Base-by-base conservation (phyloP, 2,329 filamentous ascomycete species). In the Alternaria hordeiaustralica region DNA sequence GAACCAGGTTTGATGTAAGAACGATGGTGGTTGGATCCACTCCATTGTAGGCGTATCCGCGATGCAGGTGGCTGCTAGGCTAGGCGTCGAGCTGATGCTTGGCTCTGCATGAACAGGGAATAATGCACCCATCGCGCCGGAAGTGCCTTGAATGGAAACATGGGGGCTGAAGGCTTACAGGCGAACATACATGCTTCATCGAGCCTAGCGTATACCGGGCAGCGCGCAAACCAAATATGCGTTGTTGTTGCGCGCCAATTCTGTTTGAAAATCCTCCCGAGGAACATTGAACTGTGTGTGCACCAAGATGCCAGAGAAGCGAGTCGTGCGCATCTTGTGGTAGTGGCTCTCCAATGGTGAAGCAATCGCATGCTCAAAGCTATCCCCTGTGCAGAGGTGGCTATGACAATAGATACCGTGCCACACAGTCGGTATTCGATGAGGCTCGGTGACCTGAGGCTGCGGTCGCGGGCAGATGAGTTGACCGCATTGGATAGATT, bases 111-210 rank as follows among this genome's bases (percentile, higher is more conserved):
- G 67, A 67, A 65, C 68, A 75, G 67, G 72, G 75, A 63, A 58
- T 61, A 58, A 60, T 78, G 76, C 74, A 76, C 69, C 69, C 60
- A 68, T 65, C 63, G 67, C 65, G 66, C 67, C 64, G 69, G 71
- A 70, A 61, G 64, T 73, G 61, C 51, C 72, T 68, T 68, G 65
- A 66, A 68, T 73, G 74, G 30, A 30, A 41, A 53, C 49, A 21
- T 53, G 49, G 49, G 75, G 74, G 76, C 76, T 78, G 75, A 78
- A 70, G 72, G 75, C 75, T 76, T 74, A 78, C 76, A 59, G 45
- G 68, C 67, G 57, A 64, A 67, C 57, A 58, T 60, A 63, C 66
- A 71, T 66, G 54, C 68, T 68, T 59, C 60, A 69, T 74, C 33
- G 28, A 59, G 74, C 54, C 63, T 76, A 74, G 75, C 65, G 64